Base-by-base conservation (phyloP, 768 basidiomycete genomes). In the Coprinopsis sp. region DNA sequence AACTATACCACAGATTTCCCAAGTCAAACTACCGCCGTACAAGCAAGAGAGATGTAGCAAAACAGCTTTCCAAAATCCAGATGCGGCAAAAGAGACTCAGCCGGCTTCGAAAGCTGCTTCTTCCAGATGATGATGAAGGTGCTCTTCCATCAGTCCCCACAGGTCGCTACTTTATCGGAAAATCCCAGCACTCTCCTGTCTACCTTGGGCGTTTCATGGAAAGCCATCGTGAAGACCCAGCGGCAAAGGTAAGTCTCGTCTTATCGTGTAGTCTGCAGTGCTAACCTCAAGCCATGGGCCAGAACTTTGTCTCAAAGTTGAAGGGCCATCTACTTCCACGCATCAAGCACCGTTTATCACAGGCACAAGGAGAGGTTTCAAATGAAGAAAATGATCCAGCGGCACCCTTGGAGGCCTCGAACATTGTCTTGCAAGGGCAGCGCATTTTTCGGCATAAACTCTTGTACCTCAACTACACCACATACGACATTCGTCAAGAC, bases 311-410 rank as follows among this genome's bases (percentile, higher is more conserved):
- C 2, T 50, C 64, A 0, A 61, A 68, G 29, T 58, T 73, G 6
- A 29, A 67, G 39, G 53, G 66, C 19, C 63, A 72, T 43, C 51
- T 68, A 12, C 58, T 69, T 1, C 61, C 59, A 0, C 61, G 67
- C 4, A 28, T 68, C 10, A 54, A 49, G 8, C 39, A 24, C 1
- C 50, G 41, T 21, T 50, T n/a, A 47, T 22, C 30, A 33, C 14
- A 29, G 16, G 22, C 21, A 42, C 11, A 29, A 16, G 2, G 25
- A 19, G n/a, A 19, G 25, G 16, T 14, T 8, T n/a, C 16, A 11
- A 8, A 1, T 10, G 10, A 19, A 6, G 23, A 22, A 3, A 3
- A 4, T 4, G 22, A 6, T 11, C 6, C 12, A 8, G 40, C 6
- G 13, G 16, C 3, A 28, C 14, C 3, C 4, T 21, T 39, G 21